Conservation (phyloP, 768 basidiomycete genomes). For the Scleroderma citrinum region DNA sequence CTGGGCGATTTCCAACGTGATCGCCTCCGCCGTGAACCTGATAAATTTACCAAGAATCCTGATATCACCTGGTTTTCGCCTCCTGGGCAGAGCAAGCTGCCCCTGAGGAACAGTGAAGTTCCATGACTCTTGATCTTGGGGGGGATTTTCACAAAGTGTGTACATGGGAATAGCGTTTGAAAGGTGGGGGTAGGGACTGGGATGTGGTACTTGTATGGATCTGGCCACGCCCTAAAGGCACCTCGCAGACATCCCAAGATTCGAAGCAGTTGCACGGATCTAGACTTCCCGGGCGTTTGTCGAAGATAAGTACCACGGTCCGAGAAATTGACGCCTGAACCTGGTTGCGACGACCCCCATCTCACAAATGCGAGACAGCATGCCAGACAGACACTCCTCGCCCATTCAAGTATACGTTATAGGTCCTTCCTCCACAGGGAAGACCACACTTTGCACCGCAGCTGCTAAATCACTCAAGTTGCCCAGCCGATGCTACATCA, state of each 20-base stretch:
- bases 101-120: constrained; percentile 35
- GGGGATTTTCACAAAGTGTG: constrained; percentile 35
- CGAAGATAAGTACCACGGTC: constrained; percentile 5
- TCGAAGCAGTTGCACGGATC: constrained; percentile 1
- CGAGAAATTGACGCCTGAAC: constrained; percentile 5
- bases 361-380: constrained; percentile 1
- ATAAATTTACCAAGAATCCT: constrained; percentile 42
- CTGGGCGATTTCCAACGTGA: constrained; percentile 43
- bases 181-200: neutral
- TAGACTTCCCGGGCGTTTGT: constrained; percentile 1
- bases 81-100: constrained; percentile 21
- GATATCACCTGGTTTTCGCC: constrained; percentile 16
- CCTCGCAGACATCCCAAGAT: neutral
- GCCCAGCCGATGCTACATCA: constrained; percentile 37
- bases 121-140: constrained; percentile 50
- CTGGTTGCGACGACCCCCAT: neutral
- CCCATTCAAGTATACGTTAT: constrained; percentile 37
- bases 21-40: constrained; percentile 42
- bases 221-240: neutral
- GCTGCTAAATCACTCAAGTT: constrained; percentile 40
- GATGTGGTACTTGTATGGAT: neutral
- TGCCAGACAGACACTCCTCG: constrained; percentile 10
- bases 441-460: constrained; percentile 59
- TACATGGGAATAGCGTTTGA: constrained; percentile 9
- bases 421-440: constrained; percentile 63